Percentiles rank a stretch among this genome's conserved stretches.
Conservation (phyloP, 331 rosid genomes). For the Malus hybrid region DNA sequence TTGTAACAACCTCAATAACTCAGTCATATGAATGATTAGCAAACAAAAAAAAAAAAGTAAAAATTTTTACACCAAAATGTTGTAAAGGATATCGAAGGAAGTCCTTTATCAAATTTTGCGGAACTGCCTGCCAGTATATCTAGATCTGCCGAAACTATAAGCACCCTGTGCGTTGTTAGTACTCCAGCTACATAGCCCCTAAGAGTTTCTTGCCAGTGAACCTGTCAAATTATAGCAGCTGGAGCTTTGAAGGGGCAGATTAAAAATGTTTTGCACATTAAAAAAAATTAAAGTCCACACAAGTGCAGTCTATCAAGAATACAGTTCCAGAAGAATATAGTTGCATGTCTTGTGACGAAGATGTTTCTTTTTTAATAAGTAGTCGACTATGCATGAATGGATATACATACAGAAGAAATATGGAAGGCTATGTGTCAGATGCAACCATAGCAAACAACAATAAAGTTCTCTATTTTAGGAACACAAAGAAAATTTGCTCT, state of each 20-base stretch:
- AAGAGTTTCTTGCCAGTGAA: conserved; percentile 96
- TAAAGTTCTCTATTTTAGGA: background rate
- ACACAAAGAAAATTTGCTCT: background rate
- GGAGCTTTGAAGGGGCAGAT: conserved; percentile 12
- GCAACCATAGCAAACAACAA: conserved; percentile 3
- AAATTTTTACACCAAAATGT: background rate
- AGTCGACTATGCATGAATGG: background rate
- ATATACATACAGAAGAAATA: background rate
- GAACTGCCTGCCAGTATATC: conserved; percentile 77
- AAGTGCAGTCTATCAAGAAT: background rate
- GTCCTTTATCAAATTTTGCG: conserved; percentile 80
- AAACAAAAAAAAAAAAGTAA: background rate
- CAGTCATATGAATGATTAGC: background rate
- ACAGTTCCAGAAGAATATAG: background rate
- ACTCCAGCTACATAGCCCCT: conserved; percentile 89
- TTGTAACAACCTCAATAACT: conserved; percentile 5
- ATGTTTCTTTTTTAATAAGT: background rate
- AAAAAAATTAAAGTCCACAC: background rate
- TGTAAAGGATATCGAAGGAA: conserved; percentile 88
- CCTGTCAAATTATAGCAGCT: conserved; percentile 43
- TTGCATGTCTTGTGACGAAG: background rate
- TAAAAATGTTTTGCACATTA: background rate
- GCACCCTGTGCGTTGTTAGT: conserved; percentile 79
- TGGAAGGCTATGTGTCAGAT: background rate
- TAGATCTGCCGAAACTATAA: conserved; percentile 73